These are phyloP conservation scores for Ampelocalamus luodianensis DNA, from an alignment of 176 grass and related monocot genomes.

Conservation along the genomic window DNA sequence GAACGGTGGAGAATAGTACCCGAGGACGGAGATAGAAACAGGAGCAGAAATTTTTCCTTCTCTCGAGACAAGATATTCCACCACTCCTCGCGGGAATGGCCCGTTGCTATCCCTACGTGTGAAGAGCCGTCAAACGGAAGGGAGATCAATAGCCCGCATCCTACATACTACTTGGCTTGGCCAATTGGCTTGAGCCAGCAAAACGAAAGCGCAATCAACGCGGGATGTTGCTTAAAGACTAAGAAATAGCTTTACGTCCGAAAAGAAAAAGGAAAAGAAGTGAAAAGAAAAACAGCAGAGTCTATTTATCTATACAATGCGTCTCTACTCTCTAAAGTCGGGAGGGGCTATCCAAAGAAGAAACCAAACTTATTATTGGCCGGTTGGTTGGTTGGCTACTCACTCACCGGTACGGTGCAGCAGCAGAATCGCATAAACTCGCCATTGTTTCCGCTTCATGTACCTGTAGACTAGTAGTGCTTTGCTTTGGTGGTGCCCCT, in stretches of 20 bases:
- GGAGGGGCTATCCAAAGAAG: neutral
- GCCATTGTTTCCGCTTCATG: neutral
- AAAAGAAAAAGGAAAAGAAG: neutral
- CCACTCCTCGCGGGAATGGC: no score
- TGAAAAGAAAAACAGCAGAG: neutral
- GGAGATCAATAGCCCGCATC: neutral
- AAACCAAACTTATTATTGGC: neutral
- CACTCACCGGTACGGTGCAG: neutral
- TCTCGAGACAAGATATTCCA: no score
- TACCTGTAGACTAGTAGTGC: no score
- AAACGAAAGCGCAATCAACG: neutral
- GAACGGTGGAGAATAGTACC: no score
- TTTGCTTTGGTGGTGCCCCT: neutral
- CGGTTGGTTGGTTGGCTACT: no score
- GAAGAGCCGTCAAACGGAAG: neutral
- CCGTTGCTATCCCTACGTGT: no score
- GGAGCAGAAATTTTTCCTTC: no score
- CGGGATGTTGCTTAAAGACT: conserved; percentile 19
- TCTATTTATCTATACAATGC: neutral
- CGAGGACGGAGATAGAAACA: no score
- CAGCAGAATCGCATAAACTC: neutral
- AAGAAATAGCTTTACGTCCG: conserved; percentile 24
- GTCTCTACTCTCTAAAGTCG: neutral
- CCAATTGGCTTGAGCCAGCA: neutral
- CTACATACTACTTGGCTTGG: neutral